Percentiles rank a stretch among this genome's conserved stretches.
Evolutionary conservation across 2,329 filamentous ascomycete species (phyloP).

Genomic region (Tolypocladium amazonense): DNA sequence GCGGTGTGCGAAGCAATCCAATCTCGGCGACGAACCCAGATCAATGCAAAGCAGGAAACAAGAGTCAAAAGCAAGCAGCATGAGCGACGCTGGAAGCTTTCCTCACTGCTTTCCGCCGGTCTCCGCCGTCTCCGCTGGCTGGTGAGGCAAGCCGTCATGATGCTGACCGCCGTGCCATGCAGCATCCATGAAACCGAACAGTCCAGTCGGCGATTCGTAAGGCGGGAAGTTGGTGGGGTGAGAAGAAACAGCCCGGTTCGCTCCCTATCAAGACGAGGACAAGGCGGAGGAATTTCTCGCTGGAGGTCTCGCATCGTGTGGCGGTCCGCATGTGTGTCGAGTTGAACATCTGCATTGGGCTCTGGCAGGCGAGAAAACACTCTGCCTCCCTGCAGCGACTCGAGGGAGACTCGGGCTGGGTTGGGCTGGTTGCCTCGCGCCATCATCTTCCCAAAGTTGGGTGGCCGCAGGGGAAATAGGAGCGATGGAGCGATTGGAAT

Average conservation of each 20-base stretch:
- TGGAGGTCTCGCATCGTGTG: not conserved
- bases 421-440: not conserved
- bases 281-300: not conserved
- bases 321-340: not conserved
- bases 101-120: not conserved
- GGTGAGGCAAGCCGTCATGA: not conserved
- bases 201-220: not conserved
- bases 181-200: not conserved
- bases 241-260: not conserved
- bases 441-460: not conserved
- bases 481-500: not conserved
- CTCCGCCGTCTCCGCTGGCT: not conserved
- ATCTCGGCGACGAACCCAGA: not conserved
- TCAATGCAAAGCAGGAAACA: not conserved
- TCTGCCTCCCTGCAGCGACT: not conserved
- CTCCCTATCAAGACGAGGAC: not conserved
- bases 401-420: not conserved
- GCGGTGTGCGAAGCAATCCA: not conserved
- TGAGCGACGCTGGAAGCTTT: not conserved
- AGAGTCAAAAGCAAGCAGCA: not conserved
- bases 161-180: conserved; percentile 1
- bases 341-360: not conserved
- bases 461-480: not conserved
- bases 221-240: not conserved
- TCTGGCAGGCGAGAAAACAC: not conserved